Base-by-base conservation (phyloP, 2,329 filamentous ascomycete species). In the Colletotrichum nymphaeae region DNA sequence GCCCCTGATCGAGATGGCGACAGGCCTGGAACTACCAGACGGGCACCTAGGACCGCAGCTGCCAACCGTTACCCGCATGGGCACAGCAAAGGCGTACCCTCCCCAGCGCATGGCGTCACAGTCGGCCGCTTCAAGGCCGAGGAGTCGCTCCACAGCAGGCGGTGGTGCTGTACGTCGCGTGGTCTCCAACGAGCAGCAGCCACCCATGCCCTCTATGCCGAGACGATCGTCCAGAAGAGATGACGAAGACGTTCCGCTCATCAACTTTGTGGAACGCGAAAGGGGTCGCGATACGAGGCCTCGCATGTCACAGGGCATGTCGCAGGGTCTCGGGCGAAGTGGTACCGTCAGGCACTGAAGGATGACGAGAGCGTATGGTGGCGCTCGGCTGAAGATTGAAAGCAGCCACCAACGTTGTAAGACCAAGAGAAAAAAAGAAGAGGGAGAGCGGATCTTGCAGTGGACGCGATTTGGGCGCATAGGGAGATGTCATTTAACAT, bases 1-100 rank as follows among this genome's bases (percentile, higher is more conserved):
- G 12, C 86, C 85, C 11, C 81, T 89, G 0, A 85, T 89, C 59
- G 86, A 87, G 64, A 83, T 85, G 63, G 86, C 86, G 12, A 84
- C 65, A 77, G 82, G 72, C 19, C 65, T 67, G 71, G 71, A 73
- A 8, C 55, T 58, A 46, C 71, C 71, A 22, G 71, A 73, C 16
- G 46, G 60, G n/a, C 8, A n/a, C 11, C 55, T 73, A 46, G 26
- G 55, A 19, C 71, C 71, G 26, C 71, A 73, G 24, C 67, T 71
- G 24, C 67, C 62, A 12, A 73, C 71, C 14, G 67, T 73, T 24
- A 73, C 71, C 14, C 71, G 71, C 12, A 73, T 73, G 71, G 46
- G 19, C 28, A 73, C 71, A 7, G 26, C 59, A 26, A 73, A 73
- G 49, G 71, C 71, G 22, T 73, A 73, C 19, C 71, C 71, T 28